Conservation (phyloP, 352 stramenopile species). For the Aphanomyces astaci region DNA sequence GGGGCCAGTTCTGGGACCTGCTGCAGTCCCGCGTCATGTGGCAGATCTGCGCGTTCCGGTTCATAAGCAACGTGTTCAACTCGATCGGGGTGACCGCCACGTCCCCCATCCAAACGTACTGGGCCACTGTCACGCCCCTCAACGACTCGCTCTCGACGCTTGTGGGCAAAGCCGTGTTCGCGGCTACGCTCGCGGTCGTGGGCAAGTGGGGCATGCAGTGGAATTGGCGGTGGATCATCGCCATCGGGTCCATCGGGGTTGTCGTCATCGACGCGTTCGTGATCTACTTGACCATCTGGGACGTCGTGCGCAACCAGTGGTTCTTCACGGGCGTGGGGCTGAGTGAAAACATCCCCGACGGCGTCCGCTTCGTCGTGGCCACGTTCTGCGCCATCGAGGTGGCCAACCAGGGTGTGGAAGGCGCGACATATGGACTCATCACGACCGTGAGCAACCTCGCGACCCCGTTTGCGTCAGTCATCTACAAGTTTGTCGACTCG, state of each 20-base stretch:
- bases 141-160: slow-evolving; percentile 36
- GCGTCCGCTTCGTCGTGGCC: slow-evolving; percentile 40
- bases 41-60: too few relatives aligned
- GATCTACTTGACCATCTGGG: slow-evolving; percentile 45
- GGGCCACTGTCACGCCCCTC: slow-evolving; percentile 13
- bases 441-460: slow-evolving; percentile 37
- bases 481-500: slow-evolving; percentile 38
- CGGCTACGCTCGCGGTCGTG: slow-evolving; percentile 26
- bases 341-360: slow-evolving; percentile 39
- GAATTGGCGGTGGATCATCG: slow-evolving; percentile 43
- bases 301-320: slow-evolving; percentile 22
- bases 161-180: slow-evolving; percentile 29
- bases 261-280: slow-evolving; percentile 38
- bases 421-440: slow-evolving; percentile 26
- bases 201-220: slow-evolving; percentile 41
- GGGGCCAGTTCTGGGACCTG: too few relatives aligned
- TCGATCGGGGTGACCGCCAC: neutral
- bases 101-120: neutral
- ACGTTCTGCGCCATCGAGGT: slow-evolving; percentile 44
- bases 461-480: slow-evolving; percentile 35
- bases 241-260: slow-evolving; percentile 31
- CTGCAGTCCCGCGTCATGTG: too few relatives aligned
- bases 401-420: slow-evolving; percentile 31
- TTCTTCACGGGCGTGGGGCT: slow-evolving; percentile 49
- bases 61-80: too few relatives aligned